Evolutionary conservation across 2,329 filamentous ascomycete species (phyloP).

Genomic region (Colletotrichum neosansevieriae): DNA sequence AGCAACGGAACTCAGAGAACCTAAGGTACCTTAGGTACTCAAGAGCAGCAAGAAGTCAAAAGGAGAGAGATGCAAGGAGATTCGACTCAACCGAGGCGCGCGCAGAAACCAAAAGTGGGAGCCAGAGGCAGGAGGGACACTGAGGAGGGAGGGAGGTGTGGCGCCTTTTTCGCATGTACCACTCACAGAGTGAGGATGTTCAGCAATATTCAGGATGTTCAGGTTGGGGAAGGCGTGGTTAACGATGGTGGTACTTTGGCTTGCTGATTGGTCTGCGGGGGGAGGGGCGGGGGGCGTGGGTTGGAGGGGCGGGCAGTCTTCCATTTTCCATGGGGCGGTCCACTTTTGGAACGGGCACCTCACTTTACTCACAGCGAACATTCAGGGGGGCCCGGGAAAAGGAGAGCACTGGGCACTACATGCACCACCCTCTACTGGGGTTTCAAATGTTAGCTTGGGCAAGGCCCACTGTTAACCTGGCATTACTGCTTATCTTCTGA

Average conservation of each 20-base stretch:
- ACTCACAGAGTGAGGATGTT: too few relatives aligned
- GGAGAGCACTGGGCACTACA: neutral
- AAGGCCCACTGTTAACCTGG: too few relatives aligned
- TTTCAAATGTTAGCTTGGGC: too few relatives aligned
- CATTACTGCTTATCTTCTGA: too few relatives aligned
- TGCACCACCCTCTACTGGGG: too few relatives aligned
- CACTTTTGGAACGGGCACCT: constrained; percentile 2
- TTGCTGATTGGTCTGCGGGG: constrained; percentile 33
- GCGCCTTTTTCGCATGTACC: constrained; percentile 5
- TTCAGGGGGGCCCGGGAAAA: neutral
- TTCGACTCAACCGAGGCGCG: neutral
- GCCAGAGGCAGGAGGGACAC: constrained; percentile 7
- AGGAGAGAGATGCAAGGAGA: constrained; percentile 15
- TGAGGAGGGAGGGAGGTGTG: constrained; percentile 21
- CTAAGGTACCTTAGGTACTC: too few relatives aligned
- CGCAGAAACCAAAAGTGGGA: constrained; percentile 28
- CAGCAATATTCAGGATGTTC: constrained; percentile 31
- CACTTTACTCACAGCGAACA: constrained; percentile 1
- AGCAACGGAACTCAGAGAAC: too few relatives aligned
- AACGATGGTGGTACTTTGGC: constrained; percentile 22
- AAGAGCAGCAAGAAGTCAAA: neutral
- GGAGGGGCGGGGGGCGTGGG: neutral
- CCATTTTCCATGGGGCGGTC: constrained; percentile 24
- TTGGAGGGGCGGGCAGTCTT: neutral
- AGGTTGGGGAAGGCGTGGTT: constrained; percentile 29